Evolutionary conservation across 176 grass and related monocot species (phyloP).

Genomic region (Carex pumila): DNA sequence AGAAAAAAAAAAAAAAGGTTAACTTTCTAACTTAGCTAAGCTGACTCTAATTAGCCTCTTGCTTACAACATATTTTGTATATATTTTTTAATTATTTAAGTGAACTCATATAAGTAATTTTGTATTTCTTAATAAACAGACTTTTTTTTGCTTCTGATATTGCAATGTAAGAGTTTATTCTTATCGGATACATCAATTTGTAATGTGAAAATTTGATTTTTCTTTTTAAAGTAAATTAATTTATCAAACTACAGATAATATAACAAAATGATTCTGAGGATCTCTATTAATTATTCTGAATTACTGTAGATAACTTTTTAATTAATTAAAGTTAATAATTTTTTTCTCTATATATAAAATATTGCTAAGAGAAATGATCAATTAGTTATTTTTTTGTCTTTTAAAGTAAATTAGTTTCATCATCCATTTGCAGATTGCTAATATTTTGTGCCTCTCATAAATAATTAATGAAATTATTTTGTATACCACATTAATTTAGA

Average conservation of each 20-base stretch:
- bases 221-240: no score
- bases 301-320: no score
- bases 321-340: no score
- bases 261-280: no score
- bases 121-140: background rate
- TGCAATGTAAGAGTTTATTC: background rate
- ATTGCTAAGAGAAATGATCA: no score
- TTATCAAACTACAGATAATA: no score
- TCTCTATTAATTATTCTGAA: no score
- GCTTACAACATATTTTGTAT: background rate
- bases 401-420: background rate
- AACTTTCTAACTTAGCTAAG: background rate
- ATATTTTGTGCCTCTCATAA: background rate
- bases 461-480: background rate
- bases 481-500: background rate
- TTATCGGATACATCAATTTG: background rate
- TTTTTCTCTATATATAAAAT: no score
- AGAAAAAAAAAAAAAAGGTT: background rate
- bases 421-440: background rate
- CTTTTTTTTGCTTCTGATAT: background rate
- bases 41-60: background rate
- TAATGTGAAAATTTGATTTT: background rate
- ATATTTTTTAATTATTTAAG: background rate
- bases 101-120: background rate
- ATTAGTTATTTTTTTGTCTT: no score